Evolutionary conservation across 768 basidiomycete genomes (phyloP).

Genomic region (Arthromyces matolae): DNA sequence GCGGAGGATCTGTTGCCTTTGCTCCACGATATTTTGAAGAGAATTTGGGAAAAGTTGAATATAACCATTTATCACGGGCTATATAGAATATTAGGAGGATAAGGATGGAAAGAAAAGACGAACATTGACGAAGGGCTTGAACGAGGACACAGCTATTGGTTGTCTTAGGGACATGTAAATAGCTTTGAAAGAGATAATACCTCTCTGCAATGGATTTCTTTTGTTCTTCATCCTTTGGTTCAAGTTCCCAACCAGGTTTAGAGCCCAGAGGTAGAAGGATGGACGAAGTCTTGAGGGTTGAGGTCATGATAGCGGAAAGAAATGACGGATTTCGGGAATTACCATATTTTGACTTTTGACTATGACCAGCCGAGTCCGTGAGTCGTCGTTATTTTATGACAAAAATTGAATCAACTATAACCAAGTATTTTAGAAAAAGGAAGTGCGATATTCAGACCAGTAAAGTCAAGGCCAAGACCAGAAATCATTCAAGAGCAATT

Average conservation of each 20-base stretch:
- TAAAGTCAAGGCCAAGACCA: constrained; percentile 52
- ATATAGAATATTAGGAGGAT: constrained; percentile 11
- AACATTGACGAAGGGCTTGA: constrained; percentile 72
- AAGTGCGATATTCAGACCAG: constrained; percentile 63
- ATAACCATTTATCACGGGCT: constrained; percentile 75
- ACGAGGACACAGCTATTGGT: constrained; percentile 51
- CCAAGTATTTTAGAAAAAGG: constrained; percentile 57
- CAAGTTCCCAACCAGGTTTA: constrained; percentile 58
- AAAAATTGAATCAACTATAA: too few species aligned
- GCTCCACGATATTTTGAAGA: constrained; percentile 60
- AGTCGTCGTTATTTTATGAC: constrained; percentile 31
- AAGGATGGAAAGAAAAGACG: constrained; percentile 16
- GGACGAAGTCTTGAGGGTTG: constrained; percentile 10
- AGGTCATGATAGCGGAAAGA: constrained; percentile 12
- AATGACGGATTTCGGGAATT: constrained; percentile 11
- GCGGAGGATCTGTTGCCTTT: constrained; percentile 46
- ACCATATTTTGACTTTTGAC: neutral
- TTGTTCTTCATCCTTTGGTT: constrained; percentile 41
- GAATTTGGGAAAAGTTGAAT: constrained; percentile 66
- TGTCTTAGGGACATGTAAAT: constrained; percentile 1
- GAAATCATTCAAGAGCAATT: constrained; percentile 29
- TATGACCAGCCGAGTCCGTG: constrained; percentile 62
- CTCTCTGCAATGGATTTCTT: too few species aligned
- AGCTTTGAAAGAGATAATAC: too few species aligned
- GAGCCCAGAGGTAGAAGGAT: constrained; percentile 53